A percentile compares a stretch with the other conserved stretches of the same genome.
Evolutionary conservation across 2,329 filamentous ascomycete genomes (phyloP).

Genomic region (Colletotrichum brevisporum): DNA sequence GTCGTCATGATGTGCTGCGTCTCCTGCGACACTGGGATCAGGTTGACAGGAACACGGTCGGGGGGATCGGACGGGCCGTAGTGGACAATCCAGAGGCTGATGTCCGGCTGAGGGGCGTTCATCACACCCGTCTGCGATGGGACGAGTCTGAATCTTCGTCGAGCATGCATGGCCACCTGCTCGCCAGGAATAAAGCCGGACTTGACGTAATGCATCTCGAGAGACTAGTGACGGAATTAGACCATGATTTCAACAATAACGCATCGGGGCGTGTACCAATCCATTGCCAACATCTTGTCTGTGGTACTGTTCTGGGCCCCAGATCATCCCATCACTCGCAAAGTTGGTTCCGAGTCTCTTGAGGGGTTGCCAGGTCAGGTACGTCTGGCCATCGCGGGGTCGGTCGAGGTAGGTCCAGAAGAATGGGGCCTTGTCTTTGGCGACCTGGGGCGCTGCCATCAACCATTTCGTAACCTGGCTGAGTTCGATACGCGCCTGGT

Average conservation of each 20-base stretch:
- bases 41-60: conserved; percentile 78
- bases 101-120: conserved; percentile 80
- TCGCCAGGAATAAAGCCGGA: conserved; percentile 86
- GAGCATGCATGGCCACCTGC: conserved; percentile 80
- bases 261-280: conserved; percentile 59
- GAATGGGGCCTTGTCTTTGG: conserved; percentile 87
- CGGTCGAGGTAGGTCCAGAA: conserved; percentile 93
- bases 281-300: conserved; percentile 78
- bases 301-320: conserved; percentile 84
- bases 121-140: conserved; percentile 79
- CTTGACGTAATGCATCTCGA: conserved; percentile 91
- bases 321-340: conserved; percentile 93
- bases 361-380: conserved; percentile 90
- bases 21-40: conserved; percentile 75
- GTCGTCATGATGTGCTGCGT: conserved; percentile 73
- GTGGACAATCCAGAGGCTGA: conserved; percentile 91
- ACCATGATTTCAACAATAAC: neutral
- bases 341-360: conserved; percentile 80
- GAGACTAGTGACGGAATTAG: conserved; percentile 67
- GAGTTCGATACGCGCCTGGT: conserved; percentile 78
- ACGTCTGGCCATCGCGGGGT: conserved; percentile 84
- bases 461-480: conserved; percentile 88
- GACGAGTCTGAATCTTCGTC: conserved; percentile 88
- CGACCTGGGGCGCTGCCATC: conserved; percentile 85
- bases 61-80: conserved; percentile 84